These are phyloP conservation scores for Posidonia oceanica DNA, from an alignment of 116 monocot species.

Conservation along the genomic window DNA sequence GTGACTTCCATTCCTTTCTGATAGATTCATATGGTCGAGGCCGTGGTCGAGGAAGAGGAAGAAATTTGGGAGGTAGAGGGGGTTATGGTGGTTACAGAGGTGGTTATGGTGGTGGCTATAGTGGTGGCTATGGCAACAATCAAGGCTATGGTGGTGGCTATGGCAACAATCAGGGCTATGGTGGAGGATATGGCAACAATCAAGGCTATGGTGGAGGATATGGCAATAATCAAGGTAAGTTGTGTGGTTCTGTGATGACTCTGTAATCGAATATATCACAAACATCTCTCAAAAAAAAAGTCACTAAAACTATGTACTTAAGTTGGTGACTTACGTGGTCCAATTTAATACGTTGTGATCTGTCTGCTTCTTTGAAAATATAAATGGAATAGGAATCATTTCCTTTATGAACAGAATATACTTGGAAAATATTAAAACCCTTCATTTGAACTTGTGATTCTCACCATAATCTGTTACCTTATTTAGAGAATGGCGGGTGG, in stretches of 20 bases:
- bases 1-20: background rate
- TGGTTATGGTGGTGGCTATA: constrained; percentile 20
- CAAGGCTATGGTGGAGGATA: constrained; percentile 14
- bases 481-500: background rate
- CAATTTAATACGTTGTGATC: too few species aligned
- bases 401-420: too few species aligned
- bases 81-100: constrained; percentile 31
- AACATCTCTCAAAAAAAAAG: background rate
- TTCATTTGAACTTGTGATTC: too few species aligned
- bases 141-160: constrained; percentile 33
- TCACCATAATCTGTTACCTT: background rate
- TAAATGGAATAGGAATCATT: too few species aligned
- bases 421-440: too few species aligned
- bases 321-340: background rate
- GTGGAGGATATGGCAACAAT: constrained; percentile 23
- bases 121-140: constrained; percentile 30
- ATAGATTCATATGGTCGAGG: constrained; percentile 70
- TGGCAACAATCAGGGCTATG: background rate
- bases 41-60: constrained; percentile 67
- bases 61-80: constrained; percentile 21
- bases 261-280: background rate
- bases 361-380: too few species aligned
- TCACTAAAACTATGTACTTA: background rate
- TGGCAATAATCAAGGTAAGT: constrained; percentile 12
- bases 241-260: background rate